Base-by-base conservation (phyloP, 208 protist species). In the Crithidia bombi region DNA sequence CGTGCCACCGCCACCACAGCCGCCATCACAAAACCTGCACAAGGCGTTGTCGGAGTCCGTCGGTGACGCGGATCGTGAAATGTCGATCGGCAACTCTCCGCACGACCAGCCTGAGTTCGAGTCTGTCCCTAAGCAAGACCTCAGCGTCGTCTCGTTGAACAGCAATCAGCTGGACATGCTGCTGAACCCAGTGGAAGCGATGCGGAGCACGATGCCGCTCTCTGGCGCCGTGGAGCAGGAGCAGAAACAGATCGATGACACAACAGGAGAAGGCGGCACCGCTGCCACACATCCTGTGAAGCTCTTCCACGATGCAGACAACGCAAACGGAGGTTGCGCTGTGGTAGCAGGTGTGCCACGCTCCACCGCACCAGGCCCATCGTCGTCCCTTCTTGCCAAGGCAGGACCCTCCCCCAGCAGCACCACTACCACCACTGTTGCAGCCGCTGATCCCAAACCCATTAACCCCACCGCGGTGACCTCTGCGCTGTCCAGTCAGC, bases 161-260 rank as follows among this genome's bases (percentile, higher is more conserved):
- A 83, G 77, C 64, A 71, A 65, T 19, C 73, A 83, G 33, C 61
- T 87, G 35, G 81, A 82, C 14, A 35, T 63, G 71, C 59, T 79
- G 62, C 44, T 80, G 11, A 47, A 47, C 56, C 44, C 28, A 17
- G 33, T 2, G 11, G 57, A 17, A 3, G 49, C 46, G 23, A 33
- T 44, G 39, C 19, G 28, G 15, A 26, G 5, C 7, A 3, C 36
- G 15, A 28, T 41, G 36, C 15, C 54, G 25, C 32, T n/a, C 19
- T 11, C 19, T 12, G 35, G 4, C 14, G 11, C 52, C 5, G 1
- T n/a, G 26, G 44, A 15, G 19, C 35, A 23, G 36, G 15, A 9
- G 36, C 21, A 25, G 14, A 0, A 36, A 10, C 5, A 35, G 17
- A 25, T n/a, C 25, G 7, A 23, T 21, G 35, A 28, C 50, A 21